Percentiles rank a stretch among this genome's conserved stretches.
Evolutionary conservation across 2,329 filamentous ascomycete genomes (phyloP).

Genomic region (Triangularia setosa): DNA sequence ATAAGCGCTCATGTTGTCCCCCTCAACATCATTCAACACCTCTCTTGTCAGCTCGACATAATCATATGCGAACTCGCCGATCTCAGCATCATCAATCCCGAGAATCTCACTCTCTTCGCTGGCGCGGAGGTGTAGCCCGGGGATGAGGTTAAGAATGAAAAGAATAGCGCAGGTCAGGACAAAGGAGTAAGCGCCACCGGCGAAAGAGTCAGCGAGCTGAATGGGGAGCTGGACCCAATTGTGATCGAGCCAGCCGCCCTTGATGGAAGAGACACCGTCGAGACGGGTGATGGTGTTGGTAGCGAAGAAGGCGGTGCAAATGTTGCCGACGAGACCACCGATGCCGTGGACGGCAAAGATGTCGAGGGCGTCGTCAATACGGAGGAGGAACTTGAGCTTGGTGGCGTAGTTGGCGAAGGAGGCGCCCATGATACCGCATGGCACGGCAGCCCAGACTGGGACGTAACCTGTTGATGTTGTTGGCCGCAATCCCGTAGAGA

Average conservation of each 20-base stretch:
- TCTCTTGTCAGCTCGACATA: conserved; percentile 57
- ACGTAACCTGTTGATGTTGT: conserved; percentile 54
- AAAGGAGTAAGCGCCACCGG: conserved; percentile 76
- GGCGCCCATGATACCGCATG: conserved; percentile 74
- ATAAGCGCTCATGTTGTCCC: not conserved
- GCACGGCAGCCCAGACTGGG: conserved; percentile 76
- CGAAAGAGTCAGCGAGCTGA: conserved; percentile 76
- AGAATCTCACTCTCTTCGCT: conserved; percentile 75
- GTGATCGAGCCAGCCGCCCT: conserved; percentile 77
- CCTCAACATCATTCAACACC: conserved; percentile 45
- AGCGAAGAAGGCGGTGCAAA: conserved; percentile 78
- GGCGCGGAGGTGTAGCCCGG: conserved; percentile 70
- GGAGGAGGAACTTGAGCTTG: conserved; percentile 80
- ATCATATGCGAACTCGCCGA: conserved; percentile 94
- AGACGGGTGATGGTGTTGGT: conserved; percentile 80
- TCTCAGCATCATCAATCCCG: conserved; percentile 84
- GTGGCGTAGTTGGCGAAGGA: conserved; percentile 83
- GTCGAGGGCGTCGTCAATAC: conserved; percentile 80
- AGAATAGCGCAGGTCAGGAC: conserved; percentile 72
- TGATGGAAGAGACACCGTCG: conserved; percentile 64
- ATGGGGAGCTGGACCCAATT: conserved; percentile 81
- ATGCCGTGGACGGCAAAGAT: conserved; percentile 82
- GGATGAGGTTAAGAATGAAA: conserved; percentile 74
- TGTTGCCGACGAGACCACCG: conserved; percentile 74
- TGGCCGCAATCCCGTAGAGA: not conserved